A percentile compares a stretch with the other conserved stretches of the same genome.
Conservation (phyloP, 768 basidiomycete genomes). For the Sarcomyxa edulis region DNA sequence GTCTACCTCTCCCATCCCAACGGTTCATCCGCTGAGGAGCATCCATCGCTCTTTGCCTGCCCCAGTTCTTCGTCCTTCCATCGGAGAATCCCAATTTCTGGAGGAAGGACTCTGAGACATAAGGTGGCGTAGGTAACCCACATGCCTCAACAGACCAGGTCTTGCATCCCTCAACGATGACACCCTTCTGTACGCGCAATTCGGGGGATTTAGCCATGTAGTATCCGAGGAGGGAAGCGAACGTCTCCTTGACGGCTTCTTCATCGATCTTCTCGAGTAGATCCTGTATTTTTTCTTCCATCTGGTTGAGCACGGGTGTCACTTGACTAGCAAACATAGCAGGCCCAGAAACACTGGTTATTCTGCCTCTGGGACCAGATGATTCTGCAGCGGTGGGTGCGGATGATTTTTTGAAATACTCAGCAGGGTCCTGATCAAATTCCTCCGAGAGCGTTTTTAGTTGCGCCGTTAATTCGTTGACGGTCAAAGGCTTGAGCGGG, state of each 20-base stretch:
- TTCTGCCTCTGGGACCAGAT: background rate
- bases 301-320: constrained; percentile 16
- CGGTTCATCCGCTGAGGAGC: too few species aligned
- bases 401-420: constrained; percentile 21
- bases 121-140: constrained; percentile 47
- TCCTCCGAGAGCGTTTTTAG: constrained; percentile 38
- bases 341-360: constrained; percentile 1
- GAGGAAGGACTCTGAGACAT: constrained; percentile 45
- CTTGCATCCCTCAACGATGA: constrained; percentile 51
- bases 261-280: constrained; percentile 35
- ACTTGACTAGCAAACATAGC: constrained; percentile 13
- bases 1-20: too few species aligned
- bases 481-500: constrained; percentile 59
- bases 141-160: constrained; percentile 55
- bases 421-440: constrained; percentile 39
- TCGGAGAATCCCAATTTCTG: constrained; percentile 28
- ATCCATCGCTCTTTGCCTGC: too few species aligned
- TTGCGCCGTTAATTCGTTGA: constrained; percentile 40
- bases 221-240: constrained; percentile 68
- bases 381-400: background rate
- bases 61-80: too few species aligned
- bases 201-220: constrained; percentile 50
- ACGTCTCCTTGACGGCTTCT: constrained; percentile 52
- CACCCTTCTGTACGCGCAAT: constrained; percentile 36
- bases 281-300: constrained; percentile 22